phyloP scores from a whole-genome alignment of 768 basidiomycete genomes.

The Leccinum incarnatum region DNA sequence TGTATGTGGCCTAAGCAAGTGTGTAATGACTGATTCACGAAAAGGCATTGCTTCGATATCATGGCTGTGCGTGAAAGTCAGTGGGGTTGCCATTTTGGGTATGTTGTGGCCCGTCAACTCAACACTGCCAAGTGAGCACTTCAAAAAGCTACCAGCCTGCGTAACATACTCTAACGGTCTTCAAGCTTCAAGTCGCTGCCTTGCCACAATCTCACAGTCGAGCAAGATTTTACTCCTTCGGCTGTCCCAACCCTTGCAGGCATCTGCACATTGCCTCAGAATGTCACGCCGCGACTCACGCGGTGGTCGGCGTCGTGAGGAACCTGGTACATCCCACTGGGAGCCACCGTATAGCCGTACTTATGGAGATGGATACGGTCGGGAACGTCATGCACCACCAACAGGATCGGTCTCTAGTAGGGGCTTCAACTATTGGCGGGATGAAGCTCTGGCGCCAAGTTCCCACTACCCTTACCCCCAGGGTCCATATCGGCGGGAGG shows the following conservation, averaged over 20 bases:
- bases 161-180: background rate
- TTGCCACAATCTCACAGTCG: background rate
- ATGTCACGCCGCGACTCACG: conserved; percentile 13
- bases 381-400: conserved; percentile 11
- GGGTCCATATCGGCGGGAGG: conserved; percentile 6
- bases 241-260: conserved; percentile 1
- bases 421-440: conserved; percentile 26
- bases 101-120: background rate
- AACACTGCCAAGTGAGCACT: too few species aligned
- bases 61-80: too few species aligned
- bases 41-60: too few species aligned
- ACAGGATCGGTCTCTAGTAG: background rate
- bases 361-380: conserved; percentile 8
- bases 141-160: too few species aligned
- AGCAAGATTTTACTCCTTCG: conserved; percentile 15
- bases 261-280: conserved; percentile 7
- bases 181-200: background rate
- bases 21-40: too few species aligned
- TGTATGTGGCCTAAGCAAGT: too few species aligned
- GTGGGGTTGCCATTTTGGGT: background rate
- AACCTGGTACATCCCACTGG: conserved; percentile 6
- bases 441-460: conserved; percentile 3
- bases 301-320: conserved; percentile 13
- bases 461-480: conserved; percentile 2
- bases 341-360: background rate